These are phyloP conservation scores for Colletotrichum higginsianum DNA, from an alignment of 2,329 filamentous ascomycete genomes.

Conservation along the genomic window DNA sequence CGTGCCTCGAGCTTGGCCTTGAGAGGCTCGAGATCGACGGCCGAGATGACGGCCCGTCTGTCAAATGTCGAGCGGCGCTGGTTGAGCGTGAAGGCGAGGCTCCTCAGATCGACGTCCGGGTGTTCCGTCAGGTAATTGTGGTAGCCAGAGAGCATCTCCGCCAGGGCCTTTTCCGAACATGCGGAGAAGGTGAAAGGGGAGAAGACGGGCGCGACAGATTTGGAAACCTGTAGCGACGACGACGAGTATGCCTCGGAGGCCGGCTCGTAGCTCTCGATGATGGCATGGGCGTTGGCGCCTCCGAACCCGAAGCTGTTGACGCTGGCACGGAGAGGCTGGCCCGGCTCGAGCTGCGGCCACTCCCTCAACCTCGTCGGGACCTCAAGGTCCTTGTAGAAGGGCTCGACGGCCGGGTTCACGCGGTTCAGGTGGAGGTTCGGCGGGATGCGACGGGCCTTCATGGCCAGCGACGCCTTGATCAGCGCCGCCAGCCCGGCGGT, in stretches of 20 bases:
- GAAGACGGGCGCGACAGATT: too few species aligned
- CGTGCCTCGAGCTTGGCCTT: neutral
- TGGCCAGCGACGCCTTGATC: neutral
- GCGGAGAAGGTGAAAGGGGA: neutral
- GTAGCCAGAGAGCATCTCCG: neutral
- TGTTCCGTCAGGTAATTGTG: neutral
- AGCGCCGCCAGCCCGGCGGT: neutral
- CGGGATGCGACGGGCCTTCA: conserved; percentile 45
- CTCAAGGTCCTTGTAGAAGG: conserved; percentile 44
- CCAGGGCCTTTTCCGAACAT: too few species aligned
- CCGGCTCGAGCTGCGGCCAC: conserved; percentile 41
- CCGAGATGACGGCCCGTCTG: neutral
- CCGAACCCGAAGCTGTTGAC: neutral
- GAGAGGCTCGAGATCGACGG: neutral
- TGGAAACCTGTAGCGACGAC: neutral
- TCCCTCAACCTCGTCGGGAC: conserved; percentile 29
- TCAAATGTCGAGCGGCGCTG: neutral
- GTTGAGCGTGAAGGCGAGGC: neutral
- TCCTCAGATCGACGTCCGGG: neutral
- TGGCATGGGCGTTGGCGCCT: neutral
- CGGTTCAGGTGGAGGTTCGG: conserved; percentile 50
- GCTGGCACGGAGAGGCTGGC: neutral
- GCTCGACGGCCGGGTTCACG: conserved; percentile 48
- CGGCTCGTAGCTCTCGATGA: neutral
- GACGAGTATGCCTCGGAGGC: neutral